phyloP scores from a whole-genome alignment of 257 asterid genomes.

The Solanum commersonii region DNA sequence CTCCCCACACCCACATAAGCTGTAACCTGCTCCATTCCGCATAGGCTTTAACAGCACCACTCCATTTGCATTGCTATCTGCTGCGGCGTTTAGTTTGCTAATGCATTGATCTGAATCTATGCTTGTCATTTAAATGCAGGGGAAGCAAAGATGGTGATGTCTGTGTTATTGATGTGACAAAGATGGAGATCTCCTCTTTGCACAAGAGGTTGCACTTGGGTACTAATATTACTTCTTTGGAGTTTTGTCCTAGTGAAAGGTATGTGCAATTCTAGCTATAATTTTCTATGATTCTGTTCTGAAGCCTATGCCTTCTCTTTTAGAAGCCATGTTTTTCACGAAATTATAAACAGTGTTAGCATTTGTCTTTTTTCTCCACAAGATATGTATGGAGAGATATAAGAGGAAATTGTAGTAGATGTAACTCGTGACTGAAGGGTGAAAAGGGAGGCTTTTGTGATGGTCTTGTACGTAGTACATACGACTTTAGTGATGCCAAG shows the following conservation, averaged over 20 bases:
- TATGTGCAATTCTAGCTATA: slow-evolving; percentile 5
- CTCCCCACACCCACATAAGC: background rate
- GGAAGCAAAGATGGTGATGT: slow-evolving; percentile 97
- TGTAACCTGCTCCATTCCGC: background rate
- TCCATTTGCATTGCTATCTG: background rate
- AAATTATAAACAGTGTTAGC: background rate
- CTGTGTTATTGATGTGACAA: slow-evolving; percentile 73
- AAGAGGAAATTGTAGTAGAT: background rate
- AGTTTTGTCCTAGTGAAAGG: slow-evolving; percentile 95
- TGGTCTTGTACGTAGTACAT: background rate
- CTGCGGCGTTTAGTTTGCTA: background rate
- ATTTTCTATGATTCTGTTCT: background rate
- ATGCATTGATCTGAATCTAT: background rate
- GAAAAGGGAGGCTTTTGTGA: background rate
- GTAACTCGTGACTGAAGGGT: background rate
- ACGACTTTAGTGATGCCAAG: background rate
- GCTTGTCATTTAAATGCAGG: slow-evolving; percentile 20
- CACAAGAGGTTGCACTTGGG: slow-evolving; percentile 86
- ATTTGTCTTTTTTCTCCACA: background rate
- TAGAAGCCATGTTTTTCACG: background rate
- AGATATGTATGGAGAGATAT: background rate
- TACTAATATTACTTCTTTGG: slow-evolving; percentile 60
- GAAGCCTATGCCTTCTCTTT: background rate
- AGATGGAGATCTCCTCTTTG: slow-evolving; percentile 79
- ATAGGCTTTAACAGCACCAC: background rate